A percentile compares a stretch with the other conserved stretches of the same genome.
These are phyloP conservation scores for Ophioceras dolichostomum DNA, from an alignment of 2,329 filamentous ascomycete species.

Conservation along the genomic window DNA sequence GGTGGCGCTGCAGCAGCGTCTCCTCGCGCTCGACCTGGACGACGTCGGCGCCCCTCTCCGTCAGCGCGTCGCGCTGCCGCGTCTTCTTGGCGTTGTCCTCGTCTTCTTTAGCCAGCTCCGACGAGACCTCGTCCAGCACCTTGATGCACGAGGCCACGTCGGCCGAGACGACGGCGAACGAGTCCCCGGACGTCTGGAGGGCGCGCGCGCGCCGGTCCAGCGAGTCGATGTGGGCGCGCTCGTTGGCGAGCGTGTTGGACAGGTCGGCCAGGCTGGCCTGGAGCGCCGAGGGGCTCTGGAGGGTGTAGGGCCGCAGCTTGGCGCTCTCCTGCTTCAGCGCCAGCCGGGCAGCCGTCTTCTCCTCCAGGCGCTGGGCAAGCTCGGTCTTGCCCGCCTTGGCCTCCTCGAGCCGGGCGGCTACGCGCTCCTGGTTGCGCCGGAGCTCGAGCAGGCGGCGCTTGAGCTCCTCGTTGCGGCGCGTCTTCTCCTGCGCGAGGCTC, in stretches of 20 bases:
- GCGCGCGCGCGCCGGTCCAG: conserved; percentile 81
- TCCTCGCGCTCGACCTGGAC: conserved; percentile 86
- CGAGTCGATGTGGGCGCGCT: conserved; percentile 76
- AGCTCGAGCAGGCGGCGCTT: conserved; percentile 74
- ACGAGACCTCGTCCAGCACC: conserved; percentile 73
- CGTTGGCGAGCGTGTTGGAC: conserved; percentile 61
- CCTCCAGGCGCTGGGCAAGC: conserved; percentile 59
- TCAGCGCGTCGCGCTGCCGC: conserved; percentile 74
- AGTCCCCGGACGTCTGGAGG: conserved; percentile 83
- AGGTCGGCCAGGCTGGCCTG: conserved; percentile 75
- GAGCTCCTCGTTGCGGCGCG: conserved; percentile 73
- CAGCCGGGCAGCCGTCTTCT: conserved; percentile 57
- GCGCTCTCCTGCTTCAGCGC: conserved; percentile 71
- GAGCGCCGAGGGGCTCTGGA: conserved; percentile 74
- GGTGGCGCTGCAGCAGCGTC: conserved; percentile 67
- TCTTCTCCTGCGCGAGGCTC: conserved; percentile 70
- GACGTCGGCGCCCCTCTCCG: conserved; percentile 79
- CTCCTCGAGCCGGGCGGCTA: conserved; percentile 71
- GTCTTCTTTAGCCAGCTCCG: conserved; percentile 82
- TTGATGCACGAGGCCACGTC: conserved; percentile 86
- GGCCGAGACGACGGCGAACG: conserved; percentile 69
- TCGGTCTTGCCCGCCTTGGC: conserved; percentile 70
- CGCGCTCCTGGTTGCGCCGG: conserved; percentile 67
- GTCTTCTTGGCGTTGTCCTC: conserved; percentile 73
- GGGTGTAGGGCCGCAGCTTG: conserved; percentile 83